Evolutionary conservation across 192 early-diverging fungal genomes (phyloP).

Genomic region (Coemansia sp.): DNA sequence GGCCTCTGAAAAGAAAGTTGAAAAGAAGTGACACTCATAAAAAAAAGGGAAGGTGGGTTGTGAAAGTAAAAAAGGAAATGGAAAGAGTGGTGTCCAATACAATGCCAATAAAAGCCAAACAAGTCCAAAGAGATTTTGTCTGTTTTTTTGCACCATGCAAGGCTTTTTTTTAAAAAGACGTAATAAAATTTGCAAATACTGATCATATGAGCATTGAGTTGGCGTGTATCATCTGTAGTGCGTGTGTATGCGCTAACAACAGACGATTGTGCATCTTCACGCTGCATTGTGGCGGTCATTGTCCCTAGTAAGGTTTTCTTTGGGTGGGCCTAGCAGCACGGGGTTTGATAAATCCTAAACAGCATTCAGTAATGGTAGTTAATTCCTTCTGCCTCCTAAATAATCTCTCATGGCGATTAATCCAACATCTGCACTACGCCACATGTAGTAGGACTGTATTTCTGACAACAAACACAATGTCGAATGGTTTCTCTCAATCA

Average conservation of each 20-base stretch:
- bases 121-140: neutral
- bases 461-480: neutral
- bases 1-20: constrained; percentile 3
- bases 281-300: too few relatives aligned
- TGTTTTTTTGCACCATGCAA: neutral
- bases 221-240: too few relatives aligned
- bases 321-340: too few relatives aligned
- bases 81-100: neutral
- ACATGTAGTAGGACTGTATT: neutral
- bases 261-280: too few relatives aligned
- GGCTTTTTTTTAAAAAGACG: neutral
- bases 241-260: too few relatives aligned
- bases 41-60: neutral
- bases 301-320: too few relatives aligned
- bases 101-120: neutral
- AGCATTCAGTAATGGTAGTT: too few relatives aligned
- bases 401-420: too few relatives aligned
- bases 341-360: too few relatives aligned
- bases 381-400: too few relatives aligned
- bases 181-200: neutral
- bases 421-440: neutral
- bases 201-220: neutral
- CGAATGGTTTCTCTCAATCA: too few relatives aligned
- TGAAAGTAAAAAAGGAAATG: neutral
- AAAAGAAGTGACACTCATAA: neutral